phyloP scores from a whole-genome alignment of 805 yeast genomes.

The Grigorovia humatica region DNA sequence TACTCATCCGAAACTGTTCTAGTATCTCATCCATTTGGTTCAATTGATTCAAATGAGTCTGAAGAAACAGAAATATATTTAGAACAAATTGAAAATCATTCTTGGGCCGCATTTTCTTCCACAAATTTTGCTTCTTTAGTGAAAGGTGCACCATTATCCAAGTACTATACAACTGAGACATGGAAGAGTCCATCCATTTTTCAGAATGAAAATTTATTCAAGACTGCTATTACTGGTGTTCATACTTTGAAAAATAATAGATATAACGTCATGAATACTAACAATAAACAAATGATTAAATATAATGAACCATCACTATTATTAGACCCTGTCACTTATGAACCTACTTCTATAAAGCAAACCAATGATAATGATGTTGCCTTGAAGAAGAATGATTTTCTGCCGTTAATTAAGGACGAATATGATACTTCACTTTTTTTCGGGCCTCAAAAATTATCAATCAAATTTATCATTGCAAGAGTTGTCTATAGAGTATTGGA shows the following conservation, averaged over 20 bases:
- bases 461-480: neutral
- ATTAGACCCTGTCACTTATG: constrained; percentile 18
- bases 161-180: constrained; percentile 37
- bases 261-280: neutral
- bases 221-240: constrained; percentile 40
- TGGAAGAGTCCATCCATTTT: constrained; percentile 35
- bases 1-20: constrained; percentile 34
- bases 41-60: constrained; percentile 12
- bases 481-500: constrained; percentile 29
- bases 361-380: neutral
- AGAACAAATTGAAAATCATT: constrained; percentile 48
- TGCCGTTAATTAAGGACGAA: neutral
- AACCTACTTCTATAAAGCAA: neutral
- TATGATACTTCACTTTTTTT: neutral
- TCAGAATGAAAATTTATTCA: constrained; percentile 31
- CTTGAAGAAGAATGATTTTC: constrained; percentile 2
- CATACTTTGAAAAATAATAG: constrained; percentile 25
- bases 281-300: neutral
- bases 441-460: neutral
- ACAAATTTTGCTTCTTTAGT: constrained; percentile 71
- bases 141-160: constrained; percentile 65
- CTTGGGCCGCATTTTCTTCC: constrained; percentile 85
- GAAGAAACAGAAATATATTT: constrained; percentile 48
- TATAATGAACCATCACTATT: constrained; percentile 7
- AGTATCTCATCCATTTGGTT: constrained; percentile 57